Evolutionary conservation across 306 rosid species (phyloP).

Genomic region (Prunus mira): DNA sequence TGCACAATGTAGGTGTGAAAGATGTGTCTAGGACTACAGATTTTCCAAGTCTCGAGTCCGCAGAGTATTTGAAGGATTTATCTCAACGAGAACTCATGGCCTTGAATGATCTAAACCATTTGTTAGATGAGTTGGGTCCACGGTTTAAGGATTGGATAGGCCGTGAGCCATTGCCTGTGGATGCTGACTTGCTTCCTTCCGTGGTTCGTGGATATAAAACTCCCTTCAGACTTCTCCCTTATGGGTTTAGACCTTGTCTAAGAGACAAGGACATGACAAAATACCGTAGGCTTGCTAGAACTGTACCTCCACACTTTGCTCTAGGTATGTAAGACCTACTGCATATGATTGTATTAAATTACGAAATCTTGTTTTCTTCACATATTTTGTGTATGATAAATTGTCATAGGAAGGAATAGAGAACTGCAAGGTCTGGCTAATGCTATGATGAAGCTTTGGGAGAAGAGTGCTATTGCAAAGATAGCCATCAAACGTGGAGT

Average conservation of each 20-base stretch:
- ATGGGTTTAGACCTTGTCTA: slow-evolving; percentile 56
- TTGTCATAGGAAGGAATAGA: slow-evolving; percentile 74
- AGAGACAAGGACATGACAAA: slow-evolving; percentile 60
- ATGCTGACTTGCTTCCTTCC: slow-evolving; percentile 80
- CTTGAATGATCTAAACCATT: slow-evolving; percentile 54
- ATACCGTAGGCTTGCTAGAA: slow-evolving; percentile 74
- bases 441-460: slow-evolving; percentile 89
- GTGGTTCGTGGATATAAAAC: slow-evolving; percentile 63
- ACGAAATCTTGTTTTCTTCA: not conserved
- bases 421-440: slow-evolving; percentile 90
- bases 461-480: slow-evolving; percentile 75
- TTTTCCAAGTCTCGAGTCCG: slow-evolving; percentile 28
- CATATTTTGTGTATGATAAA: slow-evolving; percentile 16
- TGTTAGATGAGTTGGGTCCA: slow-evolving; percentile 88
- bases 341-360: slow-evolving; percentile 23
- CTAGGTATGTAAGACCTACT: slow-evolving; percentile 54
- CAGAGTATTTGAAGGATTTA: slow-evolving; percentile 48
- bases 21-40: slow-evolving; percentile 29
- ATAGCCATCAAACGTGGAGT: slow-evolving; percentile 99
- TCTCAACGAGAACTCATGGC: slow-evolving; percentile 55
- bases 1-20: slow-evolving; percentile 7
- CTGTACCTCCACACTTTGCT: slow-evolving; percentile 86
- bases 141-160: slow-evolving; percentile 86
- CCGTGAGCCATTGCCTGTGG: slow-evolving; percentile 87
- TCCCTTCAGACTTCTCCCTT: slow-evolving; percentile 79